Base-by-base conservation (phyloP, 768 basidiomycete genomes). In the Favolaschia claudopus region DNA sequence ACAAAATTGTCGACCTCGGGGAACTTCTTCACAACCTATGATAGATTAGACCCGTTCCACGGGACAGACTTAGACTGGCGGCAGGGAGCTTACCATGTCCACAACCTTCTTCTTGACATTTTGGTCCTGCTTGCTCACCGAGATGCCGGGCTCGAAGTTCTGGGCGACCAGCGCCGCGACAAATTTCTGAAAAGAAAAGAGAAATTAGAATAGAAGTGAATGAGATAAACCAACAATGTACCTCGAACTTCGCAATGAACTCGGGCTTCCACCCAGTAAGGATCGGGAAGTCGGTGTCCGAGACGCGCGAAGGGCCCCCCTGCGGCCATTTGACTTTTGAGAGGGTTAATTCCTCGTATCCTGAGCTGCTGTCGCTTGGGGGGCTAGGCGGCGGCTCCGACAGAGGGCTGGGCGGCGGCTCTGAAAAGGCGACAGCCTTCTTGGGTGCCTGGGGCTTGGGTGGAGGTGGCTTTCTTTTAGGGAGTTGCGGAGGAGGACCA, bases 221-320 rank as follows among this genome's bases (percentile, higher is more conserved):
- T 39, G 38, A 39, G 38, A 39, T n/a, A n/a, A 39, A 8, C 38
- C 17, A 17, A 39, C 38, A 7, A 39, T 22, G 10, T 9, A 33
- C 20, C 36, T 36, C 14, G 49, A 49, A 36, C 4, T 49, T 8
- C 20, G 8, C 17, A n/a, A 36, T 19, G n/a, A 34, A 36, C 27
- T 29, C 27, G 19, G 25, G 15, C 15, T 27, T 32, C 47, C 28
- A 49, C 6, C 46, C 46, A 7, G 46, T 48, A 2, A 20, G 25
- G 6, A 20, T 31, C n/a, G 10, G 28, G 19, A 48, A 48, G 5
- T 29, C 31, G 29, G 3, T 2, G 8, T 33, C 27, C 31, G 2
- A 37, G 36, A 51, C 32, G 33, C 34, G 49, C 10, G 49, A 51
- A 37, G 49, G 13, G 32, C 49, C 49, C 5, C 49, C 49, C 12